Evolutionary conservation across 305 asterid genomes (phyloP), one percentile per base, ranked within the genome.

Genomic region (Caryopteris hybrid): DNA sequence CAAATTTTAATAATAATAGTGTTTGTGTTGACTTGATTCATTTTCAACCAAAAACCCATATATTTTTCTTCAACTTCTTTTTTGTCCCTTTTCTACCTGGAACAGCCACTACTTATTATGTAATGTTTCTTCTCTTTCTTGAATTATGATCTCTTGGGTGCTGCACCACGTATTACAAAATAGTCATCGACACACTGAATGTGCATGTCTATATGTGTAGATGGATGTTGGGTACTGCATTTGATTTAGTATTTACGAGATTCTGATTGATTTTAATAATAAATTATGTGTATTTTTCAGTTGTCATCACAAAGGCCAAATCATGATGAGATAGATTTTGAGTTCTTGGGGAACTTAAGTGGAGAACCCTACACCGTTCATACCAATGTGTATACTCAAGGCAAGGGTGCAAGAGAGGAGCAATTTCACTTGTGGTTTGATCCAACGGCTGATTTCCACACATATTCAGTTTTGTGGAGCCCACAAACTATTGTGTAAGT

Each of bases 271-370:
- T n/a, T n/a, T n/a, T n/a, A n/a, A n/a, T n/a, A n/a, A n/a, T n/a
- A n/a, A n/a, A n/a, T n/a, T n/a, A 27, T 10, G 2, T 43, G 55
- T 23, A 33, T 10, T 27, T 0, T 9, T 50, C 18, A 89, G 92
- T 53, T 89, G 66, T 89, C 96, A 22, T 89, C 96, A 8, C 17
- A 74, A 61, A 92, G 96, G 34, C 0, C 65, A n/a, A 76, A 9
- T 54, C 96, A 79, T 50, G 95, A 87, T 48, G 96, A 89, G 73
- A 87, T 89, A 73, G 96, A 89, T 68, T 84, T 87, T 39, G 96
- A 89, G 74, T 85, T 89, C 69, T 72, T 89, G 83, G 95, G 96
- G 45, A 89, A 89, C 51, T 29, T 79, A n/a, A 83, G 83, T 23
- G 92, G 92, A 0, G 77, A 87, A n/a, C 96, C 96, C 5, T 85